Evolutionary conservation across 306 rosid genomes (phyloP).

Genomic region (Lotus japonicus): DNA sequence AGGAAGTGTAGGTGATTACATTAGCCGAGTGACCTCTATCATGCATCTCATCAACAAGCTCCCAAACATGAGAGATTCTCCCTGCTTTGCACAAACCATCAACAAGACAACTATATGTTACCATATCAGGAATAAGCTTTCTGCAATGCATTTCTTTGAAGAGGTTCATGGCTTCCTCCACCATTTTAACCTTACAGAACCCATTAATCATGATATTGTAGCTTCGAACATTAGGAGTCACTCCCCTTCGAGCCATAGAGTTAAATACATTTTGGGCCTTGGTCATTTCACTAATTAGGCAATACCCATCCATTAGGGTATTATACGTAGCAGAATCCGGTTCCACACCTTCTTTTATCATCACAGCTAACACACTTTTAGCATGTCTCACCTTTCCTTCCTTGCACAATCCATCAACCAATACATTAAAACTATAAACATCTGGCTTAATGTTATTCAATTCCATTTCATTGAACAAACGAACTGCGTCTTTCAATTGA

Average conservation of each 20-base stretch:
- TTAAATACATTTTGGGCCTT: slow-evolving; percentile 1
- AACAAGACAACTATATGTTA: background rate
- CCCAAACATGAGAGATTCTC: background rate
- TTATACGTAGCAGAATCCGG: background rate
- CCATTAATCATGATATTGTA: slow-evolving; percentile 1
- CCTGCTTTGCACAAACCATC: slow-evolving; percentile 17
- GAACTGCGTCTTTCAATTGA: background rate
- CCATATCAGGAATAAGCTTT: background rate
- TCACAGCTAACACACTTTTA: background rate
- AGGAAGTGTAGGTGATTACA: background rate
- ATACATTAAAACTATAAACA: background rate
- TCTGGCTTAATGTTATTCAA: background rate
- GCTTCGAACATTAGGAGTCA: background rate
- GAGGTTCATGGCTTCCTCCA: slow-evolving; percentile 17
- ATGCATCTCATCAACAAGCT: slow-evolving; percentile 8
- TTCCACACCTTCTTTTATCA: background rate
- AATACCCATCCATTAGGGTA: slow-evolving; percentile 19
- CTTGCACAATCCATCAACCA: background rate
- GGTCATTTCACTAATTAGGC: background rate
- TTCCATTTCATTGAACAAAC: background rate
- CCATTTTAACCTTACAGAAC: background rate
- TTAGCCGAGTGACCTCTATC: background rate
- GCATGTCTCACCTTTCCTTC: background rate
- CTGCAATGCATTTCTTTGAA: background rate
- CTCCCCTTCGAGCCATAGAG: background rate